phyloP scores from a whole-genome alignment of 2,329 filamentous ascomycete species.

The Orbilia blumenaviensis region DNA sequence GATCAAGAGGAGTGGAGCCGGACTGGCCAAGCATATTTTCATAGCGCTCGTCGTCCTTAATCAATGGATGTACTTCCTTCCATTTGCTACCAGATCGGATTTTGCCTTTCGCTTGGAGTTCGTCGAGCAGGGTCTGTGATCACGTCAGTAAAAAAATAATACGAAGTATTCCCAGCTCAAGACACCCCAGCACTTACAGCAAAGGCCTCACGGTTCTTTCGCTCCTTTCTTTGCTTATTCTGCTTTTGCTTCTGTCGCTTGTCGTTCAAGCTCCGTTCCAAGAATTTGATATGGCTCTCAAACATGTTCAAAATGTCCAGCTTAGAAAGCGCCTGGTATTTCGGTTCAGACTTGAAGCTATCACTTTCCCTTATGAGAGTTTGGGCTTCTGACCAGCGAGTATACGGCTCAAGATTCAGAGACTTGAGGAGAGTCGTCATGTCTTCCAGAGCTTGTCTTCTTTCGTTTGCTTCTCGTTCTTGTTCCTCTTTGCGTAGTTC shows the following conservation, averaged over 20 bases:
- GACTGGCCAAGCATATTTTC: constrained; percentile 81
- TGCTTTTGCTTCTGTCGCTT: constrained; percentile 87
- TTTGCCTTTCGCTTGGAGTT: constrained; percentile 77
- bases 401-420: constrained; percentile 89
- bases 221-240: constrained; percentile 79
- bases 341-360: constrained; percentile 80
- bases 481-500: constrained; percentile 82
- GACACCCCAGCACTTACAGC: constrained; percentile 59
- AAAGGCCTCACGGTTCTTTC: constrained; percentile 85
- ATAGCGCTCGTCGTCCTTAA: constrained; percentile 85
- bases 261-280: constrained; percentile 92
- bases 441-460: constrained; percentile 84
- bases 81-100: constrained; percentile 92
- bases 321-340: constrained; percentile 84
- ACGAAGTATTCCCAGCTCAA: not conserved
- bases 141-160: not conserved
- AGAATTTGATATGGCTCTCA: constrained; percentile 90
- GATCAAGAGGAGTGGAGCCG: constrained; percentile 84
- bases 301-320: constrained; percentile 92
- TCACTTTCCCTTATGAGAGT: constrained; percentile 79
- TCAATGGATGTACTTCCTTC: constrained; percentile 77
- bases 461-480: constrained; percentile 76
- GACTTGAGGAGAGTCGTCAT: constrained; percentile 79
- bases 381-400: constrained; percentile 91
- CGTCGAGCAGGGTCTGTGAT: constrained; percentile 70